Evolutionary conservation across 352 stramenopile species (phyloP), one percentile per base, ranked within the genome.

Genomic region (Phytophthora cryptogea): DNA sequence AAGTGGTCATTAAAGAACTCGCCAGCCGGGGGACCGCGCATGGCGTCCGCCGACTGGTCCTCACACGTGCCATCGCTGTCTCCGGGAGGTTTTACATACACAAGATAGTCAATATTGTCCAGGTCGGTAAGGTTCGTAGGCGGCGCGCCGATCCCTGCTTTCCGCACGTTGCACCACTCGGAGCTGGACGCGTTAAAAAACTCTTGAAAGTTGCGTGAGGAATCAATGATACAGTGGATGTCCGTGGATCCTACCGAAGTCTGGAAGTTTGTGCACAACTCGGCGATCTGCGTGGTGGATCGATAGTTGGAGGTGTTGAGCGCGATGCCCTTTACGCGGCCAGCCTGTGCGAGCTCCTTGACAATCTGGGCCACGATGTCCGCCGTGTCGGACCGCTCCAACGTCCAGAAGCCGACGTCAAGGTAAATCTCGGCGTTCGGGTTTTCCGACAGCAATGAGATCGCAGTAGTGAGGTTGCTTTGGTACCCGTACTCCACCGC

Each of bases 271-370:
- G 48, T 37, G 40, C 83, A 92, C 9, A 88, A 48, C 8, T 63
- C 41, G 5, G 71, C 43, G 0, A 92, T 73, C 32, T 87, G 52
- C 10, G 44, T 54, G 7, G 70, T 89, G 2, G 78, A 78, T 30
- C 75, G 80, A 50, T 89, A 92, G 72, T 92, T 90, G 44, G 78
- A 88, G 8, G 83, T 90, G 73, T 92, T 92, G 62, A 92, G 70
- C 27, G 80, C 66, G 54, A 92, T 89, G 10, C 83, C 83, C 48
- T 88, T 86, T 26, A 92, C 42, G 10, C 66, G 50, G 1, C 72
- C 73, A 13, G 63, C 46, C 4, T 64, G 14, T 0, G 50, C 35
- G 20, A 92, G 68, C 28, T 81, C 44, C 61, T 84, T 80, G 40
- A 89, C 64, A 14, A 76, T 70, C 5, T 60, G 40, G 4, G 71